These are phyloP conservation scores for Podila horticola DNA, from an alignment of 192 early-diverging fungal species.

Conservation along the genomic window DNA sequence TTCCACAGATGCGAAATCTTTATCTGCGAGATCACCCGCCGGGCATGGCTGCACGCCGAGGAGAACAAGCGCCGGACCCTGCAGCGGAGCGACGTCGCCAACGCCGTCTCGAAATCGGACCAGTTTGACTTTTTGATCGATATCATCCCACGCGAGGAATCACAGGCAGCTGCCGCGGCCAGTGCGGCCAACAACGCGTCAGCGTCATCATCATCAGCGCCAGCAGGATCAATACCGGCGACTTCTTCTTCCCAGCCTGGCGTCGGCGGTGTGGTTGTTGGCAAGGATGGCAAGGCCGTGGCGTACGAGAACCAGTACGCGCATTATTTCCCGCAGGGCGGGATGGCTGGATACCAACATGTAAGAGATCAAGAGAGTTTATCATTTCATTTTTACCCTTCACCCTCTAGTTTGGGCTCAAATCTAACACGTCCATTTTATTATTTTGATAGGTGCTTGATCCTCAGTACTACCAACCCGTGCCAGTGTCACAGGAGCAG, in stretches of 20 bases:
- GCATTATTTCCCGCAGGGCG: constrained; percentile 41
- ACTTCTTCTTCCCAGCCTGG: no score
- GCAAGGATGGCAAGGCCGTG: no score
- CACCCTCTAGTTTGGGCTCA: not conserved
- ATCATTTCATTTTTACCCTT: not conserved
- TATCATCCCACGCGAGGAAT: constrained; percentile 95
- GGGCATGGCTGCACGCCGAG: constrained; percentile 93
- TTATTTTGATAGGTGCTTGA: constrained; percentile 14
- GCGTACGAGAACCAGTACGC: constrained; percentile 22
- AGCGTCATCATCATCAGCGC: not conserved
- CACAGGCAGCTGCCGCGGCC: constrained; percentile 21
- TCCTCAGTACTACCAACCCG: constrained; percentile 30
- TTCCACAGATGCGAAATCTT: constrained; percentile 96
- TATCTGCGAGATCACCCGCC: constrained; percentile 87
- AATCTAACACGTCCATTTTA: not conserved
- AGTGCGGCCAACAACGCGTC: constrained; percentile 12
- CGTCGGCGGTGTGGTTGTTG: no score
- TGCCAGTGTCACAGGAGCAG: constrained; percentile 42
- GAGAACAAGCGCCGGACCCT: constrained; percentile 96
- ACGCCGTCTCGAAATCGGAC: constrained; percentile 88
- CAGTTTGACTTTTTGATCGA: constrained; percentile 99
- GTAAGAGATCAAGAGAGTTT: constrained; percentile 6
- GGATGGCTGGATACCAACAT: constrained; percentile 30
- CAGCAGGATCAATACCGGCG: no score
- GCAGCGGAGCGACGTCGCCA: constrained; percentile 91